phyloP scores from a whole-genome alignment of 495 filamentous ascomycete species.

The Ramalina intermedia region DNA sequence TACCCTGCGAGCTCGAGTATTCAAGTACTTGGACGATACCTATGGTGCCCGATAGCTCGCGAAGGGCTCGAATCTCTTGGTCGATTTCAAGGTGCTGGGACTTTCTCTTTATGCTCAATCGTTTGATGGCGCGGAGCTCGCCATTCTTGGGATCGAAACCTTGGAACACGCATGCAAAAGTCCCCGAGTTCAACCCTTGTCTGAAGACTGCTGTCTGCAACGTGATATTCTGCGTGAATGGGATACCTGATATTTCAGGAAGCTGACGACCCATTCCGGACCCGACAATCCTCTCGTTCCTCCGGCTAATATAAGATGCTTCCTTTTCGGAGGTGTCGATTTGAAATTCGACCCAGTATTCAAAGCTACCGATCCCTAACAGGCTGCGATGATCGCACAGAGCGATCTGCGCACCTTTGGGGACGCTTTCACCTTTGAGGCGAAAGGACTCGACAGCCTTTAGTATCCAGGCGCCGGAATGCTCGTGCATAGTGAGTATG shows the following conservation, averaged over 20 bases:
- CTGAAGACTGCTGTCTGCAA: not conserved
- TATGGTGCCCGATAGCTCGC: not conserved
- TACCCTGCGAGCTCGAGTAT: not conserved
- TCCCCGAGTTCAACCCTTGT: not conserved
- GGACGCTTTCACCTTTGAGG: not conserved
- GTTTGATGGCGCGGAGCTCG: not conserved
- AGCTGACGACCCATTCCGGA: not conserved
- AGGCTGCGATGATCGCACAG: not conserved
- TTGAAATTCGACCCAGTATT: not conserved
- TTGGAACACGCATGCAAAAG: not conserved
- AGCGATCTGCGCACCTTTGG: not conserved
- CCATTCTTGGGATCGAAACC: not conserved
- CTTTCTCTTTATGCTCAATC: not conserved
- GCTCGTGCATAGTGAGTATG: not conserved
- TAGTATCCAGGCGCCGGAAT: conserved; percentile 1
- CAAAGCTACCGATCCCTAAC: not conserved
- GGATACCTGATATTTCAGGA: not conserved
- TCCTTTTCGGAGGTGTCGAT: not conserved
- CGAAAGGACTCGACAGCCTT: not conserved
- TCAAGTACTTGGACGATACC: conserved; percentile 2
- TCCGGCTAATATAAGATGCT: no score
- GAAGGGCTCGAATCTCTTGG: not conserved
- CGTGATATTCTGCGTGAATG: not conserved
- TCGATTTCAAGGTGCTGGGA: not conserved
- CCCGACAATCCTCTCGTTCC: not conserved